A percentile compares a stretch with the other conserved stretches of the same genome.
These are phyloP conservation scores for Zygoascus hellenicus DNA, from an alignment of 1,139 yeast species.

Conservation along the genomic window DNA sequence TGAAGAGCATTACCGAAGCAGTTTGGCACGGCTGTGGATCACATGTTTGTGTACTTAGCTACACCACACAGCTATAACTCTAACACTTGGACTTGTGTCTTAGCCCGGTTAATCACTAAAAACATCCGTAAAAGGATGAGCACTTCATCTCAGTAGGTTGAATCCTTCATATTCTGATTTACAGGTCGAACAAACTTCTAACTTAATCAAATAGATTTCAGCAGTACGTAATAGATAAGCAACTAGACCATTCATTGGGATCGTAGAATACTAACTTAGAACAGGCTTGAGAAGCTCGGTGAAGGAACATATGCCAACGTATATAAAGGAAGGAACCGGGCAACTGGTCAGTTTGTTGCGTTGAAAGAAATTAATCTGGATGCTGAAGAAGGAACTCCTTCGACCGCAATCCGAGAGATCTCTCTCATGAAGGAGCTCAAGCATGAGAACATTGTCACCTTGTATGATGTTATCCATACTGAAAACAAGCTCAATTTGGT, in stretches of 20 bases:
- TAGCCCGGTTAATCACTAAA: too few relatives aligned
- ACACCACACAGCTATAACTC: too few relatives aligned
- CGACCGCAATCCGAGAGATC: conserved; percentile 95
- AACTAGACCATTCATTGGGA: neutral
- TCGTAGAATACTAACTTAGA: conserved; percentile 6
- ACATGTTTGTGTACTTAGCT: too few relatives aligned
- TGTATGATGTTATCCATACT: conserved; percentile 93
- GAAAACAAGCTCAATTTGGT: conserved; percentile 92
- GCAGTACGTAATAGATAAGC: conserved; percentile 17
- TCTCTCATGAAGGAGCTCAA: conserved; percentile 94
- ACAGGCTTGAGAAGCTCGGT: conserved; percentile 75
- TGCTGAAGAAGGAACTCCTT: conserved; percentile 97
- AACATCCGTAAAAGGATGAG: conserved; percentile 19
- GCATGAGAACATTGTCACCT: conserved; percentile 87
- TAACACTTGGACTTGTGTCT: too few relatives aligned
- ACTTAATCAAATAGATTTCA: conserved; percentile 22
- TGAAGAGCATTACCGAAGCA: too few relatives aligned
- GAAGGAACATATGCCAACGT: conserved; percentile 99
- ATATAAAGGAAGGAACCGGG: conserved; percentile 87
- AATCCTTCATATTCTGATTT: neutral
- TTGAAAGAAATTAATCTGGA: conserved; percentile 90
- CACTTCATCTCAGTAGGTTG: conserved; percentile 26
- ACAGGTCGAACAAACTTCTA: conserved; percentile 3
- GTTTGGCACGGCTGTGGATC: too few relatives aligned
- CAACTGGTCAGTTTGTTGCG: conserved; percentile 91